These are phyloP conservation scores for Myxozyma kluyveri DNA, from an alignment of 805 yeast genomes.

Conservation along the genomic window DNA sequence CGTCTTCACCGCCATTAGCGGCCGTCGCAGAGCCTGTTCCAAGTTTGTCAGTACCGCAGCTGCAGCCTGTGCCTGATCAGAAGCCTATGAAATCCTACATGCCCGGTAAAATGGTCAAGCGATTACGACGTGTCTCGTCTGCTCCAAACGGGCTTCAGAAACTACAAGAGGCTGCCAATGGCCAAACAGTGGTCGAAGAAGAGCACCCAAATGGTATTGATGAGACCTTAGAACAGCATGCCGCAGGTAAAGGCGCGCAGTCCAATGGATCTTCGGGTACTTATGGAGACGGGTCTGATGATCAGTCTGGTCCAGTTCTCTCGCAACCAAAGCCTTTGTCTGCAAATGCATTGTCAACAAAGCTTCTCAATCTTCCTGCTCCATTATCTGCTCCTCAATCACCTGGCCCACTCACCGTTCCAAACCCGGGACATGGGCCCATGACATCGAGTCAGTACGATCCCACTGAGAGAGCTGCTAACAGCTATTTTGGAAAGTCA, in stretches of 20 bases:
- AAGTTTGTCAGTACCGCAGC: background rate
- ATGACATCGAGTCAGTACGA: background rate
- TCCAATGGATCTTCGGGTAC: background rate
- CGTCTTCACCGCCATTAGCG: too few relatives aligned
- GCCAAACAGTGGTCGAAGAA: background rate
- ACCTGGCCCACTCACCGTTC: constrained; percentile 16
- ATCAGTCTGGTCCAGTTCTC: background rate
- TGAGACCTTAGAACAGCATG: background rate
- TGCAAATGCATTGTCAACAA: constrained; percentile 1
- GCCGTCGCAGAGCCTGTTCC: background rate
- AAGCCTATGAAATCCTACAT: constrained; percentile 19
- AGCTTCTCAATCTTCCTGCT: constrained; percentile 7
- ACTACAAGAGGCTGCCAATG: constrained; percentile 9
- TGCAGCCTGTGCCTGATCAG: background rate
- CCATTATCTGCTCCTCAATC: constrained; percentile 2
- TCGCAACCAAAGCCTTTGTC: constrained; percentile 10
- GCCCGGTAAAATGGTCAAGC: constrained; percentile 31
- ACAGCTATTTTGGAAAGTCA: background rate
- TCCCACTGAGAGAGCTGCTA: background rate
- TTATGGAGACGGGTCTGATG: background rate
- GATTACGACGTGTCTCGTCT: constrained; percentile 73
- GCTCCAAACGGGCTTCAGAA: constrained; percentile 65
- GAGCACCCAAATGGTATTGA: background rate
- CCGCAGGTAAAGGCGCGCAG: background rate
- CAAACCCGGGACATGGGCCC: constrained; percentile 9